Percentiles rank a stretch among this genome's conserved stretches.
Evolutionary conservation across 2,329 filamentous ascomycete genomes (phyloP).

Genomic region (Colletotrichum horii): DNA sequence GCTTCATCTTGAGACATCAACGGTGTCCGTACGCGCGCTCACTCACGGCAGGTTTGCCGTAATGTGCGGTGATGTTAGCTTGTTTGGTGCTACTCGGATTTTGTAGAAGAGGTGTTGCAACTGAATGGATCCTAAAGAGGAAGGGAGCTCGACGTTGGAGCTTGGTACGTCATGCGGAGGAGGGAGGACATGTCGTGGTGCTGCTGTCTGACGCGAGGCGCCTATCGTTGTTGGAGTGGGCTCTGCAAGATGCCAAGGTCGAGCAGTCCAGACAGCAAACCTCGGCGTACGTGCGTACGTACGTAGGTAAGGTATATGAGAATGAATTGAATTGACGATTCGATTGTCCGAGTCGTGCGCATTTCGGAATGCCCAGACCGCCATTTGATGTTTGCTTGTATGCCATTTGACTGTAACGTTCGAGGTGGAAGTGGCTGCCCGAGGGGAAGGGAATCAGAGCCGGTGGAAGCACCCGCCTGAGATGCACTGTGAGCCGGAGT

Average conservation of each 20-base stretch:
- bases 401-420: not conserved
- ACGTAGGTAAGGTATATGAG: not conserved
- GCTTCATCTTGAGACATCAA: constrained; percentile 14
- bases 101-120: not conserved
- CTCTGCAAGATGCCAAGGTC: not conserved
- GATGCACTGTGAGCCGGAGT: not conserved
- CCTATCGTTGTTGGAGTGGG: not conserved
- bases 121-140: not conserved
- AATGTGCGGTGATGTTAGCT: not conserved
- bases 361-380: not conserved
- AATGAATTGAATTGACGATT: not conserved
- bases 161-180: not conserved
- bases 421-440: not conserved
- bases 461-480: not conserved
- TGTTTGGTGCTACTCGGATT: not conserved
- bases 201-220: not conserved
- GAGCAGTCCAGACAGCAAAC: not conserved
- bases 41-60: not conserved
- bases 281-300: not conserved
- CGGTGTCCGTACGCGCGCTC: not conserved
- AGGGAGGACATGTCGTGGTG: not conserved
- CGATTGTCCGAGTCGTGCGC: not conserved
- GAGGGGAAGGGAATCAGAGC: not conserved
- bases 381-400: not conserved
- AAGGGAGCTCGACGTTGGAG: not conserved